Base-by-base conservation (phyloP, 1,284 basidiomycete species). In the Ustilago loliicola region DNA sequence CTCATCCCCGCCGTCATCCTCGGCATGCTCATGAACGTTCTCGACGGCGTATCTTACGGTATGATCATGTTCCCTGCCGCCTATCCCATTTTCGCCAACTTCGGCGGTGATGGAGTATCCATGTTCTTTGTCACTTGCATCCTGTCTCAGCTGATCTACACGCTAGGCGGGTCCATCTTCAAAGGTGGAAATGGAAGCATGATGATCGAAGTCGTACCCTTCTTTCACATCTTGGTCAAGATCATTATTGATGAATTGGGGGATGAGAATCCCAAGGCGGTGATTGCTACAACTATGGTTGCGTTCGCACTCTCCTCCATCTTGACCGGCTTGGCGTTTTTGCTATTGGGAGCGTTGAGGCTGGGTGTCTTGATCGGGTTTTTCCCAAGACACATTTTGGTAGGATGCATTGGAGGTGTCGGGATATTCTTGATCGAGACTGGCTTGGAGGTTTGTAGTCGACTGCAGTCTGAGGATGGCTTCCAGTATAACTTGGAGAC, bases 201-300 rank as follows among this genome's bases (percentile, higher is more conserved):
- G 95, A 97, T 98, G 95, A 98, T 98, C 75, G 96, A 98, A 87
- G 94, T 95, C 13, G 77, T 85, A 7, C 96, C 96, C 0, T 98
- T 98, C 88, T 97, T 96, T 86, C 96, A 98, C 85, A 93, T 98
- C 67, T 89, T 98, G 52, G 93, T 94, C 5, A 90, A 89, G 52
- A 91, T 90, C 47, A 96, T 98, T 64, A 91, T 92, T 9, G 83
- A 88, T 4, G 88, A 93, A 19, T 90, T 96, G 25, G 94, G 93
- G 2, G 90, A 91, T 66, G 91, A 91, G 25, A 88, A 93, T 68
- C 87, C 91, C 0, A 86, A 88, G 40, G 91, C 92, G 23, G 90
- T 98, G 59, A 90, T 98, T 23, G 92, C 96, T 0, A 99, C 96
- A 0, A 98, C 95, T 0, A 91, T 98, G 84, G 92, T 92, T 3